phyloP scores from a whole-genome alignment of 768 basidiomycete genomes.

The Tubosaeta sp. region DNA sequence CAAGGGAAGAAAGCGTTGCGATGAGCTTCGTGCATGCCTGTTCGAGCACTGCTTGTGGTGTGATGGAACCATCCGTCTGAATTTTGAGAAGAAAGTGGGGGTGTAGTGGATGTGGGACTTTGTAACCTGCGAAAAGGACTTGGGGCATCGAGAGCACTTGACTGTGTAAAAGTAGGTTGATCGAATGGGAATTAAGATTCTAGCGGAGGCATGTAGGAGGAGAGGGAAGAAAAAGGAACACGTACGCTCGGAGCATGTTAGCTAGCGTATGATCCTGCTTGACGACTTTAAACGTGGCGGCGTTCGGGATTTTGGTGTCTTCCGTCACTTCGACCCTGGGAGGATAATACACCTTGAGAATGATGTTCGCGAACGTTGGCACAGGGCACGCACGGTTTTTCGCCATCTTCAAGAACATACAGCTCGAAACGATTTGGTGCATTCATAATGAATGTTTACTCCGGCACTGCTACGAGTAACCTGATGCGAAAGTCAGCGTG shows the following conservation, averaged over 20 bases:
- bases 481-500: slow-evolving; percentile 9
- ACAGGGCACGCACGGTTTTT: slow-evolving; percentile 73
- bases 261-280: slow-evolving; percentile 98
- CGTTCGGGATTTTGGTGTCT: slow-evolving; percentile 97
- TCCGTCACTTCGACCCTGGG: slow-evolving; percentile 86
- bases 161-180: slow-evolving; percentile 37
- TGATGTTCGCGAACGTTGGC: background rate
- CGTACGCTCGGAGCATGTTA: slow-evolving; percentile 93
- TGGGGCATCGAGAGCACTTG: slow-evolving; percentile 87
- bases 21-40: slow-evolving; percentile 82
- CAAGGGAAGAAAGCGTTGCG: slow-evolving; percentile 58
- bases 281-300: slow-evolving; percentile 88
- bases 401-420: slow-evolving; percentile 89
- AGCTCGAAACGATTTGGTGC: slow-evolving; percentile 91
- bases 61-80: slow-evolving; percentile 85
- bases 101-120: slow-evolving; percentile 94
- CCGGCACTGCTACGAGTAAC: background rate
- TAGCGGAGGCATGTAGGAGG: background rate
- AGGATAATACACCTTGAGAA: slow-evolving; percentile 5
- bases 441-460: slow-evolving; percentile 56
- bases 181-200: background rate
- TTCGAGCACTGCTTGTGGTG: slow-evolving; percentile 80
- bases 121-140: slow-evolving; percentile 96
- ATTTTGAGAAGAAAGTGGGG: slow-evolving; percentile 93
- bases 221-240: slow-evolving; percentile 15